phyloP scores from a whole-genome alignment of 2,329 filamentous ascomycete genomes.

The Aspergillus luchuensis region DNA sequence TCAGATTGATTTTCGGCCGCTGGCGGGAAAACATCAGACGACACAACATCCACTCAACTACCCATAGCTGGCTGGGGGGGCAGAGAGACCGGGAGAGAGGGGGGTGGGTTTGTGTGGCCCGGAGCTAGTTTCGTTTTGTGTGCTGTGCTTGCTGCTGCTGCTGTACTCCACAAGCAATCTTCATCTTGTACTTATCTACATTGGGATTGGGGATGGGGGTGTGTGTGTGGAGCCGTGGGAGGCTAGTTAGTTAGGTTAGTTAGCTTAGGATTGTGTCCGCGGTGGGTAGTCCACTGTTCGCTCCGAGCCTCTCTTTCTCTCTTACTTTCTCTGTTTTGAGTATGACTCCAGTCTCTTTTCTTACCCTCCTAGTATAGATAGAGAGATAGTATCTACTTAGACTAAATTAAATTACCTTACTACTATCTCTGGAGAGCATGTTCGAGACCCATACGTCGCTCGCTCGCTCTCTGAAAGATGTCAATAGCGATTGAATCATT shows the following conservation, averaged over 20 bases:
- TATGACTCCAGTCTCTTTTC: too few species aligned
- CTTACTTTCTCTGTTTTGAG: too few species aligned
- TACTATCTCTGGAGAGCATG: slow-evolving; percentile 13
- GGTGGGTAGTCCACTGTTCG: slow-evolving; percentile 10
- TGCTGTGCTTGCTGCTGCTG: neutral
- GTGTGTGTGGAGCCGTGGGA: slow-evolving; percentile 18
- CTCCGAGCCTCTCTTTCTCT: slow-evolving; percentile 4
- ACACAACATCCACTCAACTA: neutral
- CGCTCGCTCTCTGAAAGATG: neutral
- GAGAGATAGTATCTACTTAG: too few species aligned
- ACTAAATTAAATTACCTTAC: slow-evolving; percentile 18
- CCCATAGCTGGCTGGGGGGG: too few species aligned
- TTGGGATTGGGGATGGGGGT: neutral
- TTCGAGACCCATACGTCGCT: slow-evolving; percentile 15
- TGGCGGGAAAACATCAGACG: slow-evolving; percentile 22
- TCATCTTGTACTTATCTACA: slow-evolving; percentile 9
- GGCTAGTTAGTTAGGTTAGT: neutral
- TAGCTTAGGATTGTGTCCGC: neutral
- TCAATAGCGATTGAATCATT: neutral
- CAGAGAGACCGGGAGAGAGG: too few species aligned
- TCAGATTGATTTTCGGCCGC: slow-evolving; percentile 1
- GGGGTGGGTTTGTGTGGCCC: too few species aligned
- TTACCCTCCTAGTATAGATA: too few species aligned
- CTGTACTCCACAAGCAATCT: slow-evolving; percentile 7
- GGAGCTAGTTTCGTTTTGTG: too few species aligned